Evolutionary conservation across 495 filamentous ascomycete species (phyloP).

Genomic region (Aspergillus leporis): DNA sequence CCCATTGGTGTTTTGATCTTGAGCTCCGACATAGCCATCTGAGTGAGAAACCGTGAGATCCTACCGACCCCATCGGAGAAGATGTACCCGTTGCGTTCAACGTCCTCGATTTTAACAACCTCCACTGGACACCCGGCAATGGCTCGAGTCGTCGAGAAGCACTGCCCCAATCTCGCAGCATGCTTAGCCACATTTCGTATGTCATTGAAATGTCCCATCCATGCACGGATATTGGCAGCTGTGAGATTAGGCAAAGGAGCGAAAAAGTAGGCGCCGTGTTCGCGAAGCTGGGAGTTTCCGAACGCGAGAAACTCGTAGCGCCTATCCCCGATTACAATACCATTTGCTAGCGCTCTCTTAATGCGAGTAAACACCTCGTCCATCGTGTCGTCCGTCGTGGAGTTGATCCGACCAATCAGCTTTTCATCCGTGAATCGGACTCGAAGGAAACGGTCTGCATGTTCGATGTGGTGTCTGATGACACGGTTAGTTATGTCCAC

Average conservation of each 20-base stretch:
- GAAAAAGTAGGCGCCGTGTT: conserved; percentile 91
- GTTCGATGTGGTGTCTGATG: conserved; percentile 65
- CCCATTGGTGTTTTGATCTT: conserved; percentile 46
- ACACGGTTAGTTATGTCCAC: conserved; percentile 90
- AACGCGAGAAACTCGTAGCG: conserved; percentile 91
- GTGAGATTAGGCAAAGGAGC: conserved; percentile 58
- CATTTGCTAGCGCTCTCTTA: conserved; percentile 68
- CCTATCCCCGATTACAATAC: conserved; percentile 77
- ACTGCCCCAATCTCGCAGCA: conserved; percentile 86
- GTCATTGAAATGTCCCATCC: conserved; percentile 86
- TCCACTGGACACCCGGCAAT: conserved; percentile 47
- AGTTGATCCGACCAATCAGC: conserved; percentile 58
- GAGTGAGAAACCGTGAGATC: conserved; percentile 76
- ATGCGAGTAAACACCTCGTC: conserved; percentile 76
- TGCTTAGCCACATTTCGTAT: conserved; percentile 82
- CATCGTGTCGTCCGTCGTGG: conserved; percentile 53
- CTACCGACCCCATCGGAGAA: conserved; percentile 96
- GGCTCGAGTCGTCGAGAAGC: conserved; percentile 88
- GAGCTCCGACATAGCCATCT: conserved; percentile 66
- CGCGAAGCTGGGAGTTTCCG: conserved; percentile 92
- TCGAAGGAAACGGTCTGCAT: conserved; percentile 83
- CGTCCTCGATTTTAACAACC: conserved; percentile 57
- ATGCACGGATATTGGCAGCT: conserved; percentile 73
- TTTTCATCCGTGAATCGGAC: conserved; percentile 89
- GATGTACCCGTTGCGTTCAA: conserved; percentile 61